phyloP scores from a whole-genome alignment of 495 filamentous ascomycete species.

The Xylaria castorea region DNA sequence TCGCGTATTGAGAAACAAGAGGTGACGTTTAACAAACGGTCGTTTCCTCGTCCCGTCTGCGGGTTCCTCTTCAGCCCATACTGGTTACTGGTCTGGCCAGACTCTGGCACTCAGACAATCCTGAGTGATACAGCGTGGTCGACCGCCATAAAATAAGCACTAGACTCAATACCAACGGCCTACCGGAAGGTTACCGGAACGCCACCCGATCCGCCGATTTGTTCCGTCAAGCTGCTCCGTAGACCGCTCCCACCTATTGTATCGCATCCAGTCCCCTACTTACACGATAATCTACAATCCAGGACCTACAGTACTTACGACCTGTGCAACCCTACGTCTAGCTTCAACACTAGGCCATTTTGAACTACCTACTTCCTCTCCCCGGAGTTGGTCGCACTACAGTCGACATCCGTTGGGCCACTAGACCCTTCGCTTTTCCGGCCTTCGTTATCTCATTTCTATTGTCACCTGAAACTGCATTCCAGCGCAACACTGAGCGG shows the following conservation, averaged over 20 bases:
- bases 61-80: background rate
- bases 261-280: constrained; percentile 5
- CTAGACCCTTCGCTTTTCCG: background rate
- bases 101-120: constrained; percentile 9
- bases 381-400: background rate
- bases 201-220: constrained; percentile 22
- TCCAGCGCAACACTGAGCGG: constrained; percentile 20
- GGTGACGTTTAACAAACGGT: constrained; percentile 4
- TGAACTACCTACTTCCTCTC: background rate
- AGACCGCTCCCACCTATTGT: constrained; percentile 16
- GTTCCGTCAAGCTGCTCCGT: constrained; percentile 23
- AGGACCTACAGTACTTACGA: constrained; percentile 15
- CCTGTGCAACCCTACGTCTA: constrained; percentile 15
- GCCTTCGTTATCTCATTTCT: background rate
- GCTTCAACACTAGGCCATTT: constrained; percentile 18
- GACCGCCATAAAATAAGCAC: constrained; percentile 21
- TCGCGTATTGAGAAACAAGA: background rate
- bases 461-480: constrained; percentile 28
- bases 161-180: constrained; percentile 8
- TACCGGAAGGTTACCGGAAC: constrained; percentile 16
- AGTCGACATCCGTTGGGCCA: constrained; percentile 7
- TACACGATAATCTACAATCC: constrained; percentile 11
- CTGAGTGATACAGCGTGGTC: constrained; percentile 5
- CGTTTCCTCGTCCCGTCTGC: background rate
- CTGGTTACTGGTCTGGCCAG: background rate